A percentile compares a stretch with the other conserved stretches of the same genome.
Evolutionary conservation across 2,329 filamentous ascomycete genomes (phyloP).

Genomic region (Fusarium nisikadoi): DNA sequence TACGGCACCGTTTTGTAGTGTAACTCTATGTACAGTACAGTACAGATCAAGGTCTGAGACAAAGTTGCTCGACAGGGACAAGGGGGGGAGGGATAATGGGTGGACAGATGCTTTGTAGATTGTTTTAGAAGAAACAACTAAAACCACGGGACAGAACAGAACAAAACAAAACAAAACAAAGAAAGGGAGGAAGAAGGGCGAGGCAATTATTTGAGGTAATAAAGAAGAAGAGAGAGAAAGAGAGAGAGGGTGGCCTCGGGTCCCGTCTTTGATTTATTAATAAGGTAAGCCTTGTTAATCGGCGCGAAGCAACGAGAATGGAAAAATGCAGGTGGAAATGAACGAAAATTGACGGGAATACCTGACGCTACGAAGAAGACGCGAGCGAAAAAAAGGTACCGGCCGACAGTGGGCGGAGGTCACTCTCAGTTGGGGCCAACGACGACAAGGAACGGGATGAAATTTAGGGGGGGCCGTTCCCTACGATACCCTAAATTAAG

Average conservation of each 20-base stretch:
- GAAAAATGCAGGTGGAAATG: conserved; percentile 14
- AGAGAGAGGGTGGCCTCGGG: conserved; percentile 3
- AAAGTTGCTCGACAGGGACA: conserved; percentile 24
- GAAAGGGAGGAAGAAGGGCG: conserved; percentile 10
- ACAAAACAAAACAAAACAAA: conserved; percentile 19
- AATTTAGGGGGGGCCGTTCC: conserved; percentile 30
- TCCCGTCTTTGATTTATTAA: conserved; percentile 28
- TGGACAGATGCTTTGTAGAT: conserved; percentile 4
- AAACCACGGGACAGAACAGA: not conserved
- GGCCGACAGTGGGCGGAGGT: not conserved
- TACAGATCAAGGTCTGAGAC: conserved; percentile 34
- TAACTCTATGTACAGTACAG: conserved; percentile 2
- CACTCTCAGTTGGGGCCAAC: conserved; percentile 35
- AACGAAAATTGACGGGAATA: conserved; percentile 6
- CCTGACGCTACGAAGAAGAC: conserved; percentile 10
- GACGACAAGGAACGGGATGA: conserved; percentile 41
- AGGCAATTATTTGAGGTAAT: conserved; percentile 6
- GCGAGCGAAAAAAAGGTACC: conserved; percentile 7
- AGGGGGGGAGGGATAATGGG: conserved; percentile 11
- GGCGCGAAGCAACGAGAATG: conserved; percentile 28
- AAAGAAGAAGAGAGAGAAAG: not conserved
- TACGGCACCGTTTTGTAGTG: conserved; percentile 6
- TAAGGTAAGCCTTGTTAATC: conserved; percentile 35
- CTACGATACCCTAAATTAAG: conserved; percentile 39
- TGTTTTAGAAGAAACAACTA: conserved; percentile 9